Evolutionary conservation across 2,329 filamentous ascomycete species (phyloP), one percentile per base, ranked within the genome.

Genomic region (Epicoccum nigrum): DNA sequence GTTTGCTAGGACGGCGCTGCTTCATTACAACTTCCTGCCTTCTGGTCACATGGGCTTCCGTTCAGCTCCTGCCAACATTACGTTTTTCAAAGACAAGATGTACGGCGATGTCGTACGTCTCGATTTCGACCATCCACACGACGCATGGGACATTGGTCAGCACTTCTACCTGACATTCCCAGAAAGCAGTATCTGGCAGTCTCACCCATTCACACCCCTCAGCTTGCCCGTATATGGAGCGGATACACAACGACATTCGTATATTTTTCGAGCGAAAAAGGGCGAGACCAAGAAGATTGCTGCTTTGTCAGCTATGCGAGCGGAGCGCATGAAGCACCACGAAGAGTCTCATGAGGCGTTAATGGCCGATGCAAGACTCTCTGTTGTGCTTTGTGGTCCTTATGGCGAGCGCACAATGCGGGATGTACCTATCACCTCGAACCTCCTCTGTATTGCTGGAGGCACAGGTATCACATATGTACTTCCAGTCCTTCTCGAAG

Each of bases 121-220:
- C 3, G 86, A 90, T 45, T 84, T 90, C 52, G 73, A 81, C 1
- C 84, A 88, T 56, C 72, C 78, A 2, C 84, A 87, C 42, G 77
- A 80, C 23, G 68, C 81, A 0, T 90, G 87, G 86, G 74, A 77
- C 12, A 75, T 87, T 11, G 87, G 88, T 7, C 84, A 90, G 69
- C 88, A 90, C 64, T 90, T 88, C 68, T 90, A 84, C 62, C 75
- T 90, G 13, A 87, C 81, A 67, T 90, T 90, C 61, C 77, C 84
- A 0, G 81, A 86, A 54, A 75, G 83, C 27, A 86, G 81, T 60
- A 80, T 90, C 60, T 89, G 86, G 85, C 86, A 90, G 69, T 85
- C 84, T 0, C 87, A 90, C 62, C 87, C 87, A 0, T 88, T 90
- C 64, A 74, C 85, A 4, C 65, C 61, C 6, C 65, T 65, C 45